Evolutionary conservation across 2,329 filamentous ascomycete genomes (phyloP), one percentile per base, ranked within the genome.

Genomic region (Colletotrichum noveboracense): DNA sequence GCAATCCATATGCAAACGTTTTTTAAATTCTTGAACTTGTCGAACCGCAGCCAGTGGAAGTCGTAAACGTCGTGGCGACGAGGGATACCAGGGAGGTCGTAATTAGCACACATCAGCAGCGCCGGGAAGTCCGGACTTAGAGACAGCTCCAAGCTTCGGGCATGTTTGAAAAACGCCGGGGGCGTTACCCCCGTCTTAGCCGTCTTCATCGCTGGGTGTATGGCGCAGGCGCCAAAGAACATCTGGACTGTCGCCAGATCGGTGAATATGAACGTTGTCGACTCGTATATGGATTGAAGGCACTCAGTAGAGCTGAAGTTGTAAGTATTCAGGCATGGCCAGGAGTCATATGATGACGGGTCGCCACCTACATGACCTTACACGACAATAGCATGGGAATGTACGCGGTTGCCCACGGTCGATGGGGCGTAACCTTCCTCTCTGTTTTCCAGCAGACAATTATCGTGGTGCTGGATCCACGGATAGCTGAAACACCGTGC

Each of bases 371-470:
- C 72, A 75, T 56, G 18, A 28, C 8, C 48, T 71, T 75, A 28
- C 72, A 75, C 13, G 68, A 61, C 9, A 75, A 58, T 16, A 75
- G 34, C 68, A 75, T 71, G 13, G 68, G 58, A 4, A 75, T 30
- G 32, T 66, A 75, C 5, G 32, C 38, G 9, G 34, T 71, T 26
- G 21, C 28, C 30, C 24, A 30, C 9, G 21, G 26, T 4, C 3
- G 14, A 21, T 61, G 10, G 2, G 18, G 5, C 9, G 43, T 43
- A 16, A 0, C 2, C 24, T 30, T 30, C 2, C 13, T 26, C 0
- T 43, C 28, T 14, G 18, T 52, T 13, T 66, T 66, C 62, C 26
- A 66, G 36, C 36, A 66, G 1, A n/a, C 6, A 1, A n/a, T 7
- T 6, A 10, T 24, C n/a, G n/a, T 38, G 24, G 48, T 58, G 24